These are phyloP conservation scores for Karstenula rhodostoma DNA, from an alignment of 2,329 filamentous ascomycete species.

Conservation along the genomic window DNA sequence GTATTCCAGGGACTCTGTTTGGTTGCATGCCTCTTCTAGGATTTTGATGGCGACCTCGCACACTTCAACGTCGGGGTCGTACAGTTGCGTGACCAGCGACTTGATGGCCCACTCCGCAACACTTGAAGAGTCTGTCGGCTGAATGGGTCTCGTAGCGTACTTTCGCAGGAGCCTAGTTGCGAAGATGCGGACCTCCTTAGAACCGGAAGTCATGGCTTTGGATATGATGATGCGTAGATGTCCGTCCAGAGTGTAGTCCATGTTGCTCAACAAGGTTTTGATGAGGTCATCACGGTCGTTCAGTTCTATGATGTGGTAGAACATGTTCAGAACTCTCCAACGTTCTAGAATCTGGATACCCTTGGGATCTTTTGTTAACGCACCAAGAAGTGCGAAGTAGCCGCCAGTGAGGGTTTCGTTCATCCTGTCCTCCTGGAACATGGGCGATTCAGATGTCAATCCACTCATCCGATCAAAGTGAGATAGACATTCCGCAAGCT, in stretches of 20 bases:
- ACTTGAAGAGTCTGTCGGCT: conserved; percentile 53
- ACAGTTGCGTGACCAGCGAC: conserved; percentile 95
- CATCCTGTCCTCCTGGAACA: conserved; percentile 87
- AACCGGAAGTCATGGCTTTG: conserved; percentile 90
- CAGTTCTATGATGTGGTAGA: conserved; percentile 96
- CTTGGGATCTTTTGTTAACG: conserved; percentile 80
- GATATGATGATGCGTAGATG: conserved; percentile 92
- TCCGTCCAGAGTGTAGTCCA: conserved; percentile 86
- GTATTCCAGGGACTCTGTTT: conserved; percentile 88
- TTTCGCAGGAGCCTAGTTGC: conserved; percentile 86
- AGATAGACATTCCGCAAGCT: conserved; percentile 93
- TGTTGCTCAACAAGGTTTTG: conserved; percentile 84
- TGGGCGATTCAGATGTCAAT: conserved; percentile 78
- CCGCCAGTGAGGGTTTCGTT: conserved; percentile 88
- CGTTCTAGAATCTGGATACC: conserved; percentile 90
- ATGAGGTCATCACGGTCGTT: conserved; percentile 91
- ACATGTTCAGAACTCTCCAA: conserved; percentile 99
- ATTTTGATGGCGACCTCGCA: conserved; percentile 97
- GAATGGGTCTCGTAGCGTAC: conserved; percentile 73
- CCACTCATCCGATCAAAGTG: conserved; percentile 87
- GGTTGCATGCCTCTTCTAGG: conserved; percentile 95
- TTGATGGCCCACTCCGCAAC: conserved; percentile 96
- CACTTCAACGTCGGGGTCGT: conserved; percentile 96
- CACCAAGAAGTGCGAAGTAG: conserved; percentile 92
- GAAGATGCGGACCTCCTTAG: conserved; percentile 89